Conservation (phyloP, 495 filamentous ascomycete species). For the Aspergillus bridgeri region DNA sequence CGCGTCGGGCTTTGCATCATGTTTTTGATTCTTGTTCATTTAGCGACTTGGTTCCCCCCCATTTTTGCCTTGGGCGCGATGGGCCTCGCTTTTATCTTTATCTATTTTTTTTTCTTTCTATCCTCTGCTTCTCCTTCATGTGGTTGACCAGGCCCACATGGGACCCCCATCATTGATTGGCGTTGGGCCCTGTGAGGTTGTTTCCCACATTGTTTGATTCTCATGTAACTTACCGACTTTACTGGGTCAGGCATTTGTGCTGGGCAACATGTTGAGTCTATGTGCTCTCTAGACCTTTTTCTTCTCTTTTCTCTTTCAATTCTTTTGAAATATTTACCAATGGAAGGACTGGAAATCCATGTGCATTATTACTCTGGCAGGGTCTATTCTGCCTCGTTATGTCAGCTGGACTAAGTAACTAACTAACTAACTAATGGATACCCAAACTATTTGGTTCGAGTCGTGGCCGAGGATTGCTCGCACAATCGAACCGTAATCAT, state of each 20-base stretch:
- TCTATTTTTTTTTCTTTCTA: neutral
- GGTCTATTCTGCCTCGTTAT: too few species aligned
- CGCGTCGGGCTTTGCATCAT: conserved; percentile 9
- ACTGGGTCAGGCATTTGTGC: conserved; percentile 1
- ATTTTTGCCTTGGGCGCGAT: neutral
- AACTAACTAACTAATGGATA: too few species aligned
- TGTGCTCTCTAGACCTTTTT: neutral
- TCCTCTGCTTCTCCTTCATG: too few species aligned
- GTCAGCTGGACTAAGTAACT: too few species aligned
- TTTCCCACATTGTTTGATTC: conserved; percentile 2
- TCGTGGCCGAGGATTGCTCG: too few species aligned
- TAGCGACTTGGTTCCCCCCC: neutral
- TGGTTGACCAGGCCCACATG: neutral
- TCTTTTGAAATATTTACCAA: neutral
- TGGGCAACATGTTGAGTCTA: conserved; percentile 9
- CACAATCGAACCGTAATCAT: too few species aligned
- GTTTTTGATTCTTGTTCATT: neutral
- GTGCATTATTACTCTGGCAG: neutral
- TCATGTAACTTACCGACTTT: conserved; percentile 12
- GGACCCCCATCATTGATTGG: conserved; percentile 1
- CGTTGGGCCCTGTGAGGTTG: neutral
- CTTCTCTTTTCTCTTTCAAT: neutral
- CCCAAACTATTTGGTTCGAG: too few species aligned
- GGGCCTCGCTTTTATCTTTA: neutral
- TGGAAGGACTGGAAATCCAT: neutral